Evolutionary conservation across 306 rosid genomes (phyloP).

Genomic region (Trifolium subterraneum): DNA sequence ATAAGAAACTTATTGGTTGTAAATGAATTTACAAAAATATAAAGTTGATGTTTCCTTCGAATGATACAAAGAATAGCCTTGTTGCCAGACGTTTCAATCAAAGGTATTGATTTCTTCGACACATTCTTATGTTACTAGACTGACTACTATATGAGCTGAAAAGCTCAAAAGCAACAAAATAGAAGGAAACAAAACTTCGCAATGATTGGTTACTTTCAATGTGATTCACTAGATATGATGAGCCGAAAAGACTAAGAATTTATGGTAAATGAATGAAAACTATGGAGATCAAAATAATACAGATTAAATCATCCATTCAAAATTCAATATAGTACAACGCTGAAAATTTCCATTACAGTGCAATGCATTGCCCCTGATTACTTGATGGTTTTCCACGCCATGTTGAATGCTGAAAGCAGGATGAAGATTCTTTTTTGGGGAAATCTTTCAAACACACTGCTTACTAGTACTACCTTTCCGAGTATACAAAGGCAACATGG

Average conservation of each 20-base stretch:
- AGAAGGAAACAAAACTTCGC: background rate
- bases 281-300: constrained; percentile 36
- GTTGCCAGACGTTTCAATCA: too few relatives aligned
- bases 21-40: too few relatives aligned
- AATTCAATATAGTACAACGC: constrained; percentile 53
- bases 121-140: too few relatives aligned
- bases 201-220: constrained; percentile 23
- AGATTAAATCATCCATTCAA: constrained; percentile 26
- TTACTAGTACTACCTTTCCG: constrained; percentile 33
- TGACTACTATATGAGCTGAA: too few relatives aligned
- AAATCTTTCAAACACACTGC: constrained; percentile 38
- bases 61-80: too few relatives aligned
- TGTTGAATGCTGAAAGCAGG: constrained; percentile 36
- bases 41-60: too few relatives aligned
- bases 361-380: constrained; percentile 25
- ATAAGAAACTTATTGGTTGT: too few relatives aligned
- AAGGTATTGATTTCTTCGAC: too few relatives aligned
- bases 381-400: constrained; percentile 34
- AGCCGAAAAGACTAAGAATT: constrained; percentile 28
- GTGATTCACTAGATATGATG: constrained; percentile 18
- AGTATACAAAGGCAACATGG: constrained; percentile 15
- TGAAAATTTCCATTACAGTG: constrained; percentile 35
- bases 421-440: constrained; percentile 14
- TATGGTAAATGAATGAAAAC: constrained; percentile 44
- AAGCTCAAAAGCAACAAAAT: too few relatives aligned